phyloP scores from a whole-genome alignment of 495 filamentous ascomycete species.

The Tuber magnatum region DNA sequence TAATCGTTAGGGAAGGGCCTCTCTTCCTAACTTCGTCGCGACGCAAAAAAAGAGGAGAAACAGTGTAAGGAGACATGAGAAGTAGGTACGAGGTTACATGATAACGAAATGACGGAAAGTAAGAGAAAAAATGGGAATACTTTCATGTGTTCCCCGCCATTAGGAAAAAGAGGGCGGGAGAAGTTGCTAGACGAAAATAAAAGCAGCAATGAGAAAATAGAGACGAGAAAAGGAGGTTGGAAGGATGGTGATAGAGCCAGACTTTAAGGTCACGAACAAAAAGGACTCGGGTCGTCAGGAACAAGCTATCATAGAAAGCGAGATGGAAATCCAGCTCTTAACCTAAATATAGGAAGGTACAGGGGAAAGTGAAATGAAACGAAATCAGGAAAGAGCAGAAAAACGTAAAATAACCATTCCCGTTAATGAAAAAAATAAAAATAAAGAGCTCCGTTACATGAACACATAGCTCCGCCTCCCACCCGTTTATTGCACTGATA shows the following conservation, averaged over 20 bases:
- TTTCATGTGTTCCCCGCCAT: neutral
- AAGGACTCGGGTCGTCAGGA: neutral
- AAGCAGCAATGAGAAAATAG: neutral
- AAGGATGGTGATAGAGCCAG: neutral
- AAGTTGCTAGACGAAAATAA: constrained; percentile 1
- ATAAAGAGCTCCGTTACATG: constrained; percentile 1
- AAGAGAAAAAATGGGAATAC: neutral
- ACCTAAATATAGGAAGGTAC: neutral
- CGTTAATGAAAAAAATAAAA: neutral
- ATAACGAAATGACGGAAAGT: neutral
- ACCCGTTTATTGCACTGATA: constrained; percentile 3
- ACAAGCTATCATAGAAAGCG: neutral
- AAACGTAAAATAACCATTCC: constrained; percentile 2
- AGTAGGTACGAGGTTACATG: neutral
- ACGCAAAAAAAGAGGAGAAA: constrained; percentile 3
- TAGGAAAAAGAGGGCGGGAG: neutral
- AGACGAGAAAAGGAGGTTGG: neutral
- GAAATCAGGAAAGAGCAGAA: constrained; percentile 7
- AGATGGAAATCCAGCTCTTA: neutral
- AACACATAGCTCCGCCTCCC: constrained; percentile 1
- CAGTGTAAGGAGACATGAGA: neutral
- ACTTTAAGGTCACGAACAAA: constrained; percentile 6
- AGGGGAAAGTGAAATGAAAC: neutral
- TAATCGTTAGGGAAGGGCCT: neutral
- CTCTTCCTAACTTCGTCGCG: neutral